Evolutionary conservation across 345 rosid species (phyloP).

Genomic region (Draba incana): DNA sequence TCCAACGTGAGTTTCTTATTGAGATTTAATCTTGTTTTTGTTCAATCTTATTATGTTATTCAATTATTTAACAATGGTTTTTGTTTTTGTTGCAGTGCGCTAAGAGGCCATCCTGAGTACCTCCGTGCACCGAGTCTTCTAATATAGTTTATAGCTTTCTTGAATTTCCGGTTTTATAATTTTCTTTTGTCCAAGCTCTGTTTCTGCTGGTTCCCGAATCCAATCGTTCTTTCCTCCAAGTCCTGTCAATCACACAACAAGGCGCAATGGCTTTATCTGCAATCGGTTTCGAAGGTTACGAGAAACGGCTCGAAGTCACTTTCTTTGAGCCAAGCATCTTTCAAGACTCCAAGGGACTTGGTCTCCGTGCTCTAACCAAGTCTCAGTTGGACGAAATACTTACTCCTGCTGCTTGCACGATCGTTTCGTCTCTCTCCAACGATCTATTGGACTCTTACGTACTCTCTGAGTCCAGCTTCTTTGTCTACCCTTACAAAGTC

Average conservation of each 20-base stretch:
- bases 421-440: slow-evolving; percentile 86
- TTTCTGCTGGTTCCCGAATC: slow-evolving; percentile 50
- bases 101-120: slow-evolving; percentile 82
- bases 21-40: background rate
- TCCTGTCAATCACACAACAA: slow-evolving; percentile 34
- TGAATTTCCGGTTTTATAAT: slow-evolving; percentile 35
- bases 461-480: slow-evolving; percentile 97
- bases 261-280: slow-evolving; percentile 72
- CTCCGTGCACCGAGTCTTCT: slow-evolving; percentile 35
- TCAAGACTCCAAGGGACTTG: slow-evolving; percentile 64
- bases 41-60: background rate
- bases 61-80: background rate
- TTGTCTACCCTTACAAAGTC: slow-evolving; percentile 86
- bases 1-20: slow-evolving; percentile 58
- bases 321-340: slow-evolving; percentile 75
- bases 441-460: slow-evolving; percentile 79
- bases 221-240: slow-evolving; percentile 46
- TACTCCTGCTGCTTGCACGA: slow-evolving; percentile 82
- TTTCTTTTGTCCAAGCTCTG: slow-evolving; percentile 39
- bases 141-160: slow-evolving; percentile 31
- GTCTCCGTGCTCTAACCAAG: slow-evolving; percentile 71
- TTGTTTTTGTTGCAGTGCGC: slow-evolving; percentile 58
- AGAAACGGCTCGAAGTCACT: slow-evolving; percentile 82
- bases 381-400: slow-evolving; percentile 77
- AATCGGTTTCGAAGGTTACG: slow-evolving; percentile 97